Percentiles rank a stretch among this genome's conserved stretches.
phyloP scores from a whole-genome alignment of 2,329 filamentous ascomycete genomes.

The Thielaviopsis populi region DNA sequence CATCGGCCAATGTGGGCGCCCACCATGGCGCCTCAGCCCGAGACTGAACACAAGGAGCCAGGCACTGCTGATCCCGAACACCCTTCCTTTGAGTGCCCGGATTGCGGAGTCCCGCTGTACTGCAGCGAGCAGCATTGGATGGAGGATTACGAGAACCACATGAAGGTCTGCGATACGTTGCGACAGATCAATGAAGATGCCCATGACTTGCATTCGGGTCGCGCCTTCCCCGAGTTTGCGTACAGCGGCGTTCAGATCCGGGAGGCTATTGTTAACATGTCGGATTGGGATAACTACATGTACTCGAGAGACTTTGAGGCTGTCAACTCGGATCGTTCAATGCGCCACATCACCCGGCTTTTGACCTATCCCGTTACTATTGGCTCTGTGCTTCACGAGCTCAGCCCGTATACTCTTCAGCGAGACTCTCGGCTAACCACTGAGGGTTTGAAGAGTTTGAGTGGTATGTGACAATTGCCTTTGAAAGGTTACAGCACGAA shows the following conservation, averaged over 20 bases:
- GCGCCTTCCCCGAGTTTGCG: slow-evolving; percentile 85
- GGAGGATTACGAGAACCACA: slow-evolving; percentile 83
- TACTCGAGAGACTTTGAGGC: slow-evolving; percentile 86
- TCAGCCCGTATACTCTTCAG: slow-evolving; percentile 80
- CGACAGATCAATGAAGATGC: slow-evolving; percentile 96
- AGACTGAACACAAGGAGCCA: slow-evolving; percentile 41
- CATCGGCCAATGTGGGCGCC: slow-evolving; percentile 63
- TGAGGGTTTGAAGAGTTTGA: slow-evolving; percentile 87
- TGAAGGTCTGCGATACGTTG: slow-evolving; percentile 83
- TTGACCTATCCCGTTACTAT: slow-evolving; percentile 90
- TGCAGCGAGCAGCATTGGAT: slow-evolving; percentile 93
- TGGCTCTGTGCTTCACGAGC: slow-evolving; percentile 79
- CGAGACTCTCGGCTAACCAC: slow-evolving; percentile 60
- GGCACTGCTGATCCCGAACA: slow-evolving; percentile 50
- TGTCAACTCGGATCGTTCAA: slow-evolving; percentile 74
- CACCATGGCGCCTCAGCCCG: slow-evolving; percentile 47
- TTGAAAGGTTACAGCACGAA: neutral
- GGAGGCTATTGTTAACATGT: slow-evolving; percentile 90
- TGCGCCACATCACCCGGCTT: slow-evolving; percentile 84
- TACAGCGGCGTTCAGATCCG: slow-evolving; percentile 84
- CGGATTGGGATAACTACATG: slow-evolving; percentile 94
- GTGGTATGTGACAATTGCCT: slow-evolving; percentile 43
- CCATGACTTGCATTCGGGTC: slow-evolving; percentile 78
- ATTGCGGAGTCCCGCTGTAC: slow-evolving; percentile 87
- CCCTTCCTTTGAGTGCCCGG: slow-evolving; percentile 86